Base-by-base conservation (phyloP, 2,329 filamentous ascomycete species). In the Epichloe amarillans region DNA sequence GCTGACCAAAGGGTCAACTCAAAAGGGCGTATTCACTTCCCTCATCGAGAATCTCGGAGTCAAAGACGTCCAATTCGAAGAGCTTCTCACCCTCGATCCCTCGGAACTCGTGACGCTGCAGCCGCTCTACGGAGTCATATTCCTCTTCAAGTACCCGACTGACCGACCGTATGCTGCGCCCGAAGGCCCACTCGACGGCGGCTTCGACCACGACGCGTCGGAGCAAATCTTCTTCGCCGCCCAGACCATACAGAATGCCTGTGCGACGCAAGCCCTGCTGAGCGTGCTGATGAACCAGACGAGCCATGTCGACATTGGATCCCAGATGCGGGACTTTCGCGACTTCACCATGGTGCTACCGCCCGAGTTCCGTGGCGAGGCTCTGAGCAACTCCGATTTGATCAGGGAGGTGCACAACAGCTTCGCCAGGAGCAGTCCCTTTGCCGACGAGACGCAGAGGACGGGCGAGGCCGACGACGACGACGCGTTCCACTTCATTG, bases 171-270 rank as follows among this genome's bases (percentile, higher is more conserved):
- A 74, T 71, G 80, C 72, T 38, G 68, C 67, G 54, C 70, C 76
- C 41, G 75, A 80, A 51, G 77, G 77, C 43, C 89, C 90, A 0
- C 78, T 82, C 56, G 90, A 97, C 66, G 93, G 93, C 54, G 74
- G 72, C 36, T 95, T 88, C 67, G 89, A 96, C 70, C 73, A 81
- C 58, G 75, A 74, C 15, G 88, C 88, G 14, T 74, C 85, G 17
- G 82, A 88, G 55, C 75, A 78, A 54, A 76, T 95, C 60, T 98
- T 95, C 76, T 98, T 98, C 69, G 93, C 93, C 4, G 83, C 84
- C 33, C 93, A 98, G 72, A 97, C 91, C 4, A 98, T 98, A 65
- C 91, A 97, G 69, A 98, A 98, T 69, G 93, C 93, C 7, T 98
- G 93, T 70, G 93, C 90, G 43, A 98, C 93, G 15, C 93, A 98